A percentile compares a stretch with the other conserved stretches of the same genome.
These are phyloP conservation scores for Trichosanthes cucumerina DNA, from an alignment of 306 rosid species.

Conservation along the genomic window DNA sequence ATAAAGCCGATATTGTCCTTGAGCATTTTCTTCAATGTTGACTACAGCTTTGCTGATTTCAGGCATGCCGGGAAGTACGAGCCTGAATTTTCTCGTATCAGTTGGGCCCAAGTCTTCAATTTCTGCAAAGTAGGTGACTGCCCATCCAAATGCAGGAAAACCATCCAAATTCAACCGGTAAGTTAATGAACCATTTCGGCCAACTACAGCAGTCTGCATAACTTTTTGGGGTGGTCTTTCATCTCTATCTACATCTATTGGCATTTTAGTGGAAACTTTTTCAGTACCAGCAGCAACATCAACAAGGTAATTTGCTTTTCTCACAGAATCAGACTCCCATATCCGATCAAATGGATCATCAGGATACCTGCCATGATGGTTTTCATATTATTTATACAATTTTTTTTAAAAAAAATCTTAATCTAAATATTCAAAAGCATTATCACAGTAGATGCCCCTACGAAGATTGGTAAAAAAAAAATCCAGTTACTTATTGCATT, in stretches of 20 bases:
- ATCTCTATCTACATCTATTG: slow-evolving; percentile 49
- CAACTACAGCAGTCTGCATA: slow-evolving; percentile 96
- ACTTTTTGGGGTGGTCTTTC: slow-evolving; percentile 80
- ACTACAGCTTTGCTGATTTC: slow-evolving; percentile 72
- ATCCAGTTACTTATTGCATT: not conserved
- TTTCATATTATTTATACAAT: not conserved
- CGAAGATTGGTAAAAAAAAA: not conserved
- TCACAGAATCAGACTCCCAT: slow-evolving; percentile 85
- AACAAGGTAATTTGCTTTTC: slow-evolving; percentile 90
- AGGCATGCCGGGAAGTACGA: slow-evolving; percentile 58
- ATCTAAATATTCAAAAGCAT: not conserved
- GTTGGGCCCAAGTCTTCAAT: slow-evolving; percentile 63
- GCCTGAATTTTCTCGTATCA: slow-evolving; percentile 82
- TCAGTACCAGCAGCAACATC: slow-evolving; percentile 82
- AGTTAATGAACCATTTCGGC: slow-evolving; percentile 74
- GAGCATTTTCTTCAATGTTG: slow-evolving; percentile 91
- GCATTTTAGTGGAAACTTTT: slow-evolving; percentile 60
- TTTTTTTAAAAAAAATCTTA: not conserved
- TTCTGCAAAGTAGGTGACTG: slow-evolving; percentile 80
- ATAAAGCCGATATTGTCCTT: slow-evolving; percentile 71
- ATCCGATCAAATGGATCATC: slow-evolving; percentile 94
- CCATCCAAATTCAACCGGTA: slow-evolving; percentile 86
- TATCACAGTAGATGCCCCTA: not conserved
- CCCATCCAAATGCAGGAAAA: slow-evolving; percentile 86
- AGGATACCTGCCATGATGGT: slow-evolving; percentile 53